phyloP scores from a whole-genome alignment of 345 rosid genomes.

The Rhizophora apiculata region DNA sequence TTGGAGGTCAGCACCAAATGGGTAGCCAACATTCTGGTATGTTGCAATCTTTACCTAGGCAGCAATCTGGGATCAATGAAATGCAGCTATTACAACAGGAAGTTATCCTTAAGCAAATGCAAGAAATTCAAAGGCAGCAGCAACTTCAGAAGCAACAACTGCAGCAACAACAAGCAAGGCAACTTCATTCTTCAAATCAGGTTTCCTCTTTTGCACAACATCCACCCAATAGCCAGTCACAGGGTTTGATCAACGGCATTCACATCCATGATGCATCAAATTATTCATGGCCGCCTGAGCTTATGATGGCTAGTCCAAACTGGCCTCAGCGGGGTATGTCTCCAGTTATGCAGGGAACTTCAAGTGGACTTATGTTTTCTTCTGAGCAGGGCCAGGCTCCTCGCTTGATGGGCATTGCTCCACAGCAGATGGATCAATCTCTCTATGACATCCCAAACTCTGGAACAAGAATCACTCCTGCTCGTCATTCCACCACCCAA shows the following conservation, averaged over 20 bases:
- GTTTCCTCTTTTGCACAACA: slow-evolving; percentile 46
- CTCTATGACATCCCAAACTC: slow-evolving; percentile 58
- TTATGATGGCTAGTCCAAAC: slow-evolving; percentile 46
- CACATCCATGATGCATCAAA: slow-evolving; percentile 60
- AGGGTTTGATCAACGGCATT: slow-evolving; percentile 53
- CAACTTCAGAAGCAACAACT: slow-evolving; percentile 51
- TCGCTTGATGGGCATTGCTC: slow-evolving; percentile 41
- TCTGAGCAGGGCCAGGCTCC: slow-evolving; percentile 56
- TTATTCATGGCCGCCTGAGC: slow-evolving; percentile 59
- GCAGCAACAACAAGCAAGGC: slow-evolving; percentile 55
- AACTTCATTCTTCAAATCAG: slow-evolving; percentile 44
- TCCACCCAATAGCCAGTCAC: slow-evolving; percentile 37
- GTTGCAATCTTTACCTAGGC: slow-evolving; percentile 65
- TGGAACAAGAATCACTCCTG: slow-evolving; percentile 43
- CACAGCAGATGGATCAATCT: slow-evolving; percentile 68
- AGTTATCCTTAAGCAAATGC: slow-evolving; percentile 65
- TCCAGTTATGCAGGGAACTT: slow-evolving; percentile 52
- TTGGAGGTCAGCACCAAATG: slow-evolving; percentile 64
- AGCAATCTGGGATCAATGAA: slow-evolving; percentile 63
- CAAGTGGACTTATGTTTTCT: slow-evolving; percentile 50
- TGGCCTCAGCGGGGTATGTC: slow-evolving; percentile 50
- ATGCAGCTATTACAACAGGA: slow-evolving; percentile 80
- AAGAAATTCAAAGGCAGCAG: slow-evolving; percentile 73
- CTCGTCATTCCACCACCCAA: slow-evolving; percentile 44
- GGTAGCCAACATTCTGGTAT: slow-evolving; percentile 55